Evolutionary conservation across 1,139 yeast species (phyloP), one percentile per base, ranked within the genome.

Genomic region (Debaryomyces fabryi): DNA sequence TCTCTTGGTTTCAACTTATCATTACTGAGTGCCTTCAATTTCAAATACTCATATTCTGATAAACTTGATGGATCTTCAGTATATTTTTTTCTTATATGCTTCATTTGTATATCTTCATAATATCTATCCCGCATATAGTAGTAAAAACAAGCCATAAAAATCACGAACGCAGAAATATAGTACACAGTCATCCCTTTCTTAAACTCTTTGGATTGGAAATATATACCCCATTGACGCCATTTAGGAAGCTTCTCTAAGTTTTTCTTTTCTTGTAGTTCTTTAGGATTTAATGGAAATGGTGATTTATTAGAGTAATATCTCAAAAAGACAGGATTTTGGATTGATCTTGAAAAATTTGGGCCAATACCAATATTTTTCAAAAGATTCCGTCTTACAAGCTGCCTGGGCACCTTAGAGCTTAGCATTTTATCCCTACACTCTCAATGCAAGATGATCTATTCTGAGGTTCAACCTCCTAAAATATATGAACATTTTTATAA

Each of bases 121-220:
- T 79, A 86, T 43, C 86, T 66, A 57, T 86, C 88, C 56, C 84
- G 72, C 82, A 87, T 83, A 62, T 84, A 84, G 58, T 78, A 79
- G 53, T 82, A 78, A 49, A 89, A 88, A 47, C 85, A 81, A 21
- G 79, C 73, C 35, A 82, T 64, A 55, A 85, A 78, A 16, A 78
- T 70, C 0, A 74, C 71, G 59, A 87, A 86, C 1, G 82, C 78
- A 25, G 80, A 82, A 33, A 86, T 61, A 56, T 86, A 82, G 60
- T 78, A 83, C 23, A 67, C 60, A 3, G 78, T 72, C 72, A 74
- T 68, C 13, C 71, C 60, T 49, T 64, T 65, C 50, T 74, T 69
- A 59, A 73, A 74, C 56, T 72, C 65, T 38, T 66, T 64, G 20
- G 72, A 67, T 46, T 72, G 65, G 48, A 71, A 64, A 52, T 73